Base-by-base conservation (phyloP, 176 grass and related monocot genomes). In the Musa acuminata region DNA sequence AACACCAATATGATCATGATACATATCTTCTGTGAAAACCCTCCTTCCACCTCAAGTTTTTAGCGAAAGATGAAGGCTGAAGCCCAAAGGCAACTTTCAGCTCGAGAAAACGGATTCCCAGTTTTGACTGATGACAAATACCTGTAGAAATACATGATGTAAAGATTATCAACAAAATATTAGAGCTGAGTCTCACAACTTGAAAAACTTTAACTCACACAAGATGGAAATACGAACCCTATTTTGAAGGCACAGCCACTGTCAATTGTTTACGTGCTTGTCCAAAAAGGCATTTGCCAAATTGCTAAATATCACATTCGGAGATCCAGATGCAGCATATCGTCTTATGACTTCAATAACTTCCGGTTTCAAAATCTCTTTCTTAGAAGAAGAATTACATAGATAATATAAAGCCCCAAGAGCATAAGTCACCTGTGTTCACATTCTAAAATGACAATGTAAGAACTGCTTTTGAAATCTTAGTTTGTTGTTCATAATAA, bases 281-380 rank as follows among this genome's bases (percentile, higher is more conserved):
- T 96, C 83, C 74, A 96, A 64, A 83, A 96, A 88, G 27, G 85
- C 88, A 55, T 78, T 91, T 11, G 88, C 91, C 68, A 96, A 72
- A 84, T 96, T 96, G 82, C 83, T 91, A 76, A 87, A 88, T 63
- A 72, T 86, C 52, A 62, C 64, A 49, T 84, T 88, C 27, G 76
- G 22, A 53, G 72, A 49, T 81, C 83, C 83, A 75, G 88, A 83
- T 21, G 72, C 77, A 60, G 91, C 83, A 82, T 86, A 87, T 49
- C 84, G 79, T 70, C 75, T 84, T 69, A 91, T 82, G 4, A 80
- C 72, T 55, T 48, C 80, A 35, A 88, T 29, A 20, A 88, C 79
- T 59, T 91, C 81, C n/a, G 91, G 88, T 81, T 96, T 91, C 79
- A 91, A n/a, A 49, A 91, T 91, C 13, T 96, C 85, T 64, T 84